Conservation (phyloP, 345 rosid genomes). For the Hypericum perforatum region DNA sequence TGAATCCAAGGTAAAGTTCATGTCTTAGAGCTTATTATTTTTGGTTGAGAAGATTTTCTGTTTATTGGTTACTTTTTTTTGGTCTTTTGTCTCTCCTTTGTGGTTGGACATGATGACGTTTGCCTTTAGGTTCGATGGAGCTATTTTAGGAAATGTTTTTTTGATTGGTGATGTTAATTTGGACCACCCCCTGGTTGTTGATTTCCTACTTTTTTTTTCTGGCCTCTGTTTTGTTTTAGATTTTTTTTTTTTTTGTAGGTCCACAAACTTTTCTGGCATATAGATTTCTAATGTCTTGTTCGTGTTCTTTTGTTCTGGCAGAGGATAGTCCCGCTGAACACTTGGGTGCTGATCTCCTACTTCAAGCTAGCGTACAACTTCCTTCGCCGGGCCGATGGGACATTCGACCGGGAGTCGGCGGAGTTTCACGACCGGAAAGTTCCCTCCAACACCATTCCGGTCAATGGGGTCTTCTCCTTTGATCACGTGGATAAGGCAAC, state of each 20-base stretch:
- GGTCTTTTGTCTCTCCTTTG: background rate
- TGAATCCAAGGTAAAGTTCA: slow-evolving; percentile 68
- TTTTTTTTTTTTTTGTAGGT: background rate
- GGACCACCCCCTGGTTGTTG: no score
- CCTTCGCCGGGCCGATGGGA: slow-evolving; percentile 88
- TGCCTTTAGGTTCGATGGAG: background rate
- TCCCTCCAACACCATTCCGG: slow-evolving; percentile 64
- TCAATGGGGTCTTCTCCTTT: slow-evolving; percentile 83
- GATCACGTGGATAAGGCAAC: slow-evolving; percentile 75
- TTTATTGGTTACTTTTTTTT: background rate
- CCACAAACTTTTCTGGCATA: background rate
- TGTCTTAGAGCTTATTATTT: no score
- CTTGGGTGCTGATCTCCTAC: slow-evolving; percentile 96
- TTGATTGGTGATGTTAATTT: no score
- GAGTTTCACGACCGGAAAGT: slow-evolving; percentile 91
- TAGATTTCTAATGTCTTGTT: background rate
- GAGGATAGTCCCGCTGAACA: slow-evolving; percentile 94
- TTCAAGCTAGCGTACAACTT: slow-evolving; percentile 89
- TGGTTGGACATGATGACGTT: background rate
- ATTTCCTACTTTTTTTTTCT: no score
- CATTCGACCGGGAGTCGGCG: slow-evolving; percentile 79
- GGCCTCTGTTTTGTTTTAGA: no score
- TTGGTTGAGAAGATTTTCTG: no score
- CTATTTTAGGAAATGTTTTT: no score
- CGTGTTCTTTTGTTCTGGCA: slow-evolving; percentile 20